These are phyloP conservation scores for Nyssa sinensis DNA, from an alignment of 148 eudicot genomes.

Conservation along the genomic window DNA sequence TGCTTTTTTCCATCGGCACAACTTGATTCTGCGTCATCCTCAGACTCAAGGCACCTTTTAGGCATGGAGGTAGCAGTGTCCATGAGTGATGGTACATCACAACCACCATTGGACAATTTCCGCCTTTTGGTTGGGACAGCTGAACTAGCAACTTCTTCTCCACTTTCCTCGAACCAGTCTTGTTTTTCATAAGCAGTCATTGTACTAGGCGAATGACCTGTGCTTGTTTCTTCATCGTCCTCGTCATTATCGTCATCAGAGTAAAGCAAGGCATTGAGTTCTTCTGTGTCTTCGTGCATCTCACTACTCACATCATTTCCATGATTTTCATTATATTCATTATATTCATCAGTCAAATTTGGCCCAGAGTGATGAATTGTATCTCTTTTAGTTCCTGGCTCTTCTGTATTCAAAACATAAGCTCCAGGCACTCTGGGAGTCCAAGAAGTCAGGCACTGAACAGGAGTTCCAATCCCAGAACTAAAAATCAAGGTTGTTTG, in stretches of 20 bases:
- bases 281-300: conserved; percentile 85
- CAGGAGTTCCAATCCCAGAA: conserved; percentile 44
- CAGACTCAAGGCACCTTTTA: conserved; percentile 25
- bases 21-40: conserved; percentile 77
- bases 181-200: conserved; percentile 47
- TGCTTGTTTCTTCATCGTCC: conserved; percentile 77
- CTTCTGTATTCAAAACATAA: conserved; percentile 20
- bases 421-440: conserved; percentile 28
- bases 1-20: conserved; percentile 37
- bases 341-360: conserved; percentile 33
- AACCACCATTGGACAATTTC: conserved; percentile 37
- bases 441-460: conserved; percentile 32
- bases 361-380: conserved; percentile 24
- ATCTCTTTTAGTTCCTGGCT: conserved; percentile 18
- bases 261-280: conserved; percentile 82
- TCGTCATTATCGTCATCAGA: conserved; percentile 68
- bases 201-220: conserved; percentile 83
- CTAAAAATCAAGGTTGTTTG: conserved; percentile 70
- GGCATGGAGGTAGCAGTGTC: conserved; percentile 33
- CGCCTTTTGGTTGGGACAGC: conserved; percentile 40
- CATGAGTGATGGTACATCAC: conserved; percentile 28
- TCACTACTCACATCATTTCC: conserved; percentile 42
- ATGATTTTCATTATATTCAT: conserved; percentile 28
- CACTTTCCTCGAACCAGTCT: conserved; percentile 43
- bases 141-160: conserved; percentile 58